Conservation (phyloP, 805 yeast species). For the Metschnikowia sp. region DNA sequence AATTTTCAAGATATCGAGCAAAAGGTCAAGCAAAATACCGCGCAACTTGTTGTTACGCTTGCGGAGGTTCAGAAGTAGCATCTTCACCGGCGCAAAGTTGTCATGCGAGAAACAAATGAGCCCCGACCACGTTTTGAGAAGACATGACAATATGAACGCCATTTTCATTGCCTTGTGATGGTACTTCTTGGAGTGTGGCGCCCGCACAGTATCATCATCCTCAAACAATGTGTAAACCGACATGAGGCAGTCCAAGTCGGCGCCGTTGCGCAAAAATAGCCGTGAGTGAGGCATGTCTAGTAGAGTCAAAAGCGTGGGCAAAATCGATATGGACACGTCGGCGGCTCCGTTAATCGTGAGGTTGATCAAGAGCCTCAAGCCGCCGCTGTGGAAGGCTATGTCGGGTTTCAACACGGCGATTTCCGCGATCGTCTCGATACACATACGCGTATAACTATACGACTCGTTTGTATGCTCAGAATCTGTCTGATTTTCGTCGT, state of each 20-base stretch:
- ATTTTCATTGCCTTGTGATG: constrained; percentile 50
- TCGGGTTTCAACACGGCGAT: constrained; percentile 38
- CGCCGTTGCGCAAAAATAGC: constrained; percentile 52
- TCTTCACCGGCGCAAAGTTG: constrained; percentile 51
- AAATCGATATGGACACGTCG: constrained; percentile 21
- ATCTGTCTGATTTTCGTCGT: constrained; percentile 5
- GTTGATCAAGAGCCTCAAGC: constrained; percentile 49
- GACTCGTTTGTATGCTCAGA: neutral
- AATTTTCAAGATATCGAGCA: constrained; percentile 65
- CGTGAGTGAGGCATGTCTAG: constrained; percentile 57
- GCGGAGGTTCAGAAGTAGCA: constrained; percentile 59
- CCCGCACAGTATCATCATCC: constrained; percentile 14
- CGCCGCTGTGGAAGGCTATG: constrained; percentile 47
- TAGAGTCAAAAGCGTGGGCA: constrained; percentile 50
- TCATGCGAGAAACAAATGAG: constrained; percentile 59
- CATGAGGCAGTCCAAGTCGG: constrained; percentile 59
- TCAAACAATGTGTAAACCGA: constrained; percentile 70
- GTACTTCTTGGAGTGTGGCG: constrained; percentile 9
- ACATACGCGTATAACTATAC: constrained; percentile 23
- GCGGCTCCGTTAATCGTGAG: constrained; percentile 26
- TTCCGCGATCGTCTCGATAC: constrained; percentile 42
- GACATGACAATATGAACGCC: constrained; percentile 54
- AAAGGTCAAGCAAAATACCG: constrained; percentile 64
- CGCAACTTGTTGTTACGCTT: constrained; percentile 55
- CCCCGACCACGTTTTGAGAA: constrained; percentile 77